Evolutionary conservation across 352 stramenopile species (phyloP), one percentile per base, ranked within the genome.

Genomic region (Globisporangium irregulare): DNA sequence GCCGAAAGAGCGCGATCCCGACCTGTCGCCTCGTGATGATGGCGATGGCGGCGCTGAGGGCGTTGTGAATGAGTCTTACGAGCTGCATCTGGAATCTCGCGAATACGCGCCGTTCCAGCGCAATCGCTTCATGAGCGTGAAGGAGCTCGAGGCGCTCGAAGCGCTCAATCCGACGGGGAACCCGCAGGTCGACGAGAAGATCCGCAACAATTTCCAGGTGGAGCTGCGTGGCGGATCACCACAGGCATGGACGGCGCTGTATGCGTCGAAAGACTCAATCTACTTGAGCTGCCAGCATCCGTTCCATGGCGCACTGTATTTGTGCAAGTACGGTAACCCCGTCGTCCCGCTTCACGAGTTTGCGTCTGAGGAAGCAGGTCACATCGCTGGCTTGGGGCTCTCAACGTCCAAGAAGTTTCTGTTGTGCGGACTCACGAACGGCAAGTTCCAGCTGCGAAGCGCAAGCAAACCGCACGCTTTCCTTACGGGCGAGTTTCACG

Each of bases 401-500:
- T 92, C 83, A 29, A 60, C 69, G 20, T 90, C 79, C 14, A 66
- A 83, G 8, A 76, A 84, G 29, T 96, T 95, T 59, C 54, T 97
- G 43, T 59, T 97, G 8, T 91, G 80, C 36, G 86, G 87, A 1
- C 73, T 91, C 56, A 78, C 78, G 2, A 95, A 96, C 59, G 91
- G 91, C 62, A 89, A 86, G 51, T 90, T 97, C 56, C 85, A 93
- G 38, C 50, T 97, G 20, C 87, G 91, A 18, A 81, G 77, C 4
- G 61, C 62, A 2, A 51, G 43, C 2, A 67, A 77, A 53, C 89
- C 89, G 4, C 72, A 84, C 55, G 82, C 85, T 4, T 97, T 90
- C 46, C 76, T 92, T 38, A 87, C 73, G 7, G 81, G 86, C 48
- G 85, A 90, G 62, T 91, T 94, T 41, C 91, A 97, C 69, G 92